Percentiles rank a stretch among this genome's conserved stretches.
These are phyloP conservation scores for Phialophora verrucosa DNA, from an alignment of 2,329 filamentous ascomycete species.

Conservation along the genomic window DNA sequence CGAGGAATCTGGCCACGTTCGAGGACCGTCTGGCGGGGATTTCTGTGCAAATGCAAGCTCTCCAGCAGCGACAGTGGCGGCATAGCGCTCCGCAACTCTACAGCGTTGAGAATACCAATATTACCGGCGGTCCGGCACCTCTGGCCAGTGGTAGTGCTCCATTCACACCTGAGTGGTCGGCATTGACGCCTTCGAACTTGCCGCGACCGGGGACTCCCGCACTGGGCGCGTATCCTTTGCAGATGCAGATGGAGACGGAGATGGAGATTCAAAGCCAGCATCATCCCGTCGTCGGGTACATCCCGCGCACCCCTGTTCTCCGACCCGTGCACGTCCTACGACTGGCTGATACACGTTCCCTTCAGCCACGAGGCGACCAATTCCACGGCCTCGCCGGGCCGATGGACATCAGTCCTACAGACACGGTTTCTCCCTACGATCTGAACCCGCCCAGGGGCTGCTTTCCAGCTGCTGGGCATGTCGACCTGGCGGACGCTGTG, in stretches of 20 bases:
- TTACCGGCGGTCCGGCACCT: not conserved
- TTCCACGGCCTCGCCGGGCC: not conserved
- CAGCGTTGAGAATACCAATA: no score
- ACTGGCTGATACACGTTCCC: not conserved
- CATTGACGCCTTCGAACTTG: not conserved
- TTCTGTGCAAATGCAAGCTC: conserved; percentile 15
- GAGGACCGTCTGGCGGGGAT: conserved; percentile 16
- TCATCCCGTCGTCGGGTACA: not conserved
- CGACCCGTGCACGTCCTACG: conserved; percentile 14
- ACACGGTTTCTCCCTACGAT: conserved; percentile 24
- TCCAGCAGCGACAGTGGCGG: conserved; percentile 24
- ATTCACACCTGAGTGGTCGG: not conserved
- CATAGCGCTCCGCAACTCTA: conserved; percentile 6
- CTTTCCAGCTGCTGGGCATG: not conserved
- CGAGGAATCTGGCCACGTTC: conserved; percentile 5
- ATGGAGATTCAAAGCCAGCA: not conserved
- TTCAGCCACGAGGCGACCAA: not conserved
- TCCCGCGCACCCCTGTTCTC: conserved; percentile 21
- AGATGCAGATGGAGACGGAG: not conserved
- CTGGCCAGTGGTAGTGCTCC: not conserved
- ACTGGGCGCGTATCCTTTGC: not conserved
- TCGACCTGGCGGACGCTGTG: conserved; percentile 1
- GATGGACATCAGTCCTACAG: conserved; percentile 16
- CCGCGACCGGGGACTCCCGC: not conserved
- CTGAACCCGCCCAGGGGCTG: conserved; percentile 5